Evolutionary conservation across 2,329 filamentous ascomycete genomes (phyloP).

Genomic region (Plenodomus biglobosus): DNA sequence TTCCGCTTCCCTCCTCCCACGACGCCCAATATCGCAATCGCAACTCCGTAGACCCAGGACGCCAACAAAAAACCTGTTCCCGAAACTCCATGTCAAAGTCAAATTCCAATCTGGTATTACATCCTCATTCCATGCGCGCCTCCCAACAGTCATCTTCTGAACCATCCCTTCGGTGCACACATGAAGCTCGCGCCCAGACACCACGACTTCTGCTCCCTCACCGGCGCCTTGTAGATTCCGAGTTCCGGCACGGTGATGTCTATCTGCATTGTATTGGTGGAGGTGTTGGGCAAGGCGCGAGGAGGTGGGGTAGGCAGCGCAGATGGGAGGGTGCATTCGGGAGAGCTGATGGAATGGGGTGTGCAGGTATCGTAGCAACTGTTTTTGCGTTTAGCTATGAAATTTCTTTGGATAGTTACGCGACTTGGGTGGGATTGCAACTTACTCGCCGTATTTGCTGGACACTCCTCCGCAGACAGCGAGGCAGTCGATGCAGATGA

Average conservation of each 20-base stretch:
- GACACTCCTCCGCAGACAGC: slow-evolving; percentile 4
- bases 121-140: neutral
- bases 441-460: neutral
- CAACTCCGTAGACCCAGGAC: too few relatives aligned
- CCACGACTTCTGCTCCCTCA: neutral
- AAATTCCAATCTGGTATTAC: neutral
- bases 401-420: neutral
- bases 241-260: neutral
- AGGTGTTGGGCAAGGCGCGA: neutral
- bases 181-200: neutral
- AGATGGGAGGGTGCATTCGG: slow-evolving; percentile 9
- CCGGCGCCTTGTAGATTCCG: neutral
- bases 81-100: too few relatives aligned
- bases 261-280: neutral
- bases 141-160: neutral
- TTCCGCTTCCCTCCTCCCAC: neutral
- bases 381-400: neutral
- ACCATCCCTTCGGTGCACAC: neutral
- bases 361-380: slow-evolving; percentile 19
- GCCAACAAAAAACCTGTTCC: too few relatives aligned
- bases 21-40: too few relatives aligned
- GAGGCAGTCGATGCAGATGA: slow-evolving; percentile 12
- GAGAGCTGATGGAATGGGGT: slow-evolving; percentile 2
- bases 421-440: neutral
- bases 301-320: neutral